Evolutionary conservation across 2,329 filamentous ascomycete species (phyloP).

Genomic region (Elsinoe perseae): DNA sequence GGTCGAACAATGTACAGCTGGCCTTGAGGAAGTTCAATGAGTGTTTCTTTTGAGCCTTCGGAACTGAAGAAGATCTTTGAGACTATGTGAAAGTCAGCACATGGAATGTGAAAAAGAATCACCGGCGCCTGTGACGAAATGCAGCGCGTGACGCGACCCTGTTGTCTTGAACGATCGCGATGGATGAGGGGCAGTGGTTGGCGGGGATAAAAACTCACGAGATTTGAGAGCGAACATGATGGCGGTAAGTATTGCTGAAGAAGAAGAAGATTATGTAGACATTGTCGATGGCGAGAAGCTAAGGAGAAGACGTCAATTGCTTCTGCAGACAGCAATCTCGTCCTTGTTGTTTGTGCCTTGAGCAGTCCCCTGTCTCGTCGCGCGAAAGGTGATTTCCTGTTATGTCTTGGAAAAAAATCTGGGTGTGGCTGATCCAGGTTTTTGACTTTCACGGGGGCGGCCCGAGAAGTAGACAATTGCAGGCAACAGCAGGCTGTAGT

Average conservation of each 20-base stretch:
- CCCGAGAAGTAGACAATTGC: not conserved
- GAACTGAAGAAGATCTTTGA: conserved; percentile 74
- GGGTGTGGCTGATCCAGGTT: conserved; percentile 13
- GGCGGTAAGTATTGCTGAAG: not conserved
- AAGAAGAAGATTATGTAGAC: not conserved
- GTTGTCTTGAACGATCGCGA: conserved; percentile 11
- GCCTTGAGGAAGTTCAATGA: conserved; percentile 90
- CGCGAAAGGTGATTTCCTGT: conserved; percentile 10
- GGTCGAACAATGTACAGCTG: conserved; percentile 96
- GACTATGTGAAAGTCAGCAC: conserved; percentile 9
- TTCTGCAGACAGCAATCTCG: not conserved
- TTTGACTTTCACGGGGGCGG: conserved; percentile 9
- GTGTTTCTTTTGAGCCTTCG: conserved; percentile 79
- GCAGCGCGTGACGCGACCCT: conserved; percentile 16
- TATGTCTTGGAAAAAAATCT: conserved; percentile 1
- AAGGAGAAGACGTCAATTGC: not conserved
- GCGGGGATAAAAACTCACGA: conserved; percentile 19
- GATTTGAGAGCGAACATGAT: conserved; percentile 20
- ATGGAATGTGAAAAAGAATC: conserved; percentile 4
- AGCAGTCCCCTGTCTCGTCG: conserved; percentile 4
- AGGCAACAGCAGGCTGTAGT: not conserved
- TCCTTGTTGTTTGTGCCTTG: not conserved
- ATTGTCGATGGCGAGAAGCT: not conserved
- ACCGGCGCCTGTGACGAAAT: conserved; percentile 14
- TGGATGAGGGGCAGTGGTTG: conserved; percentile 16